Conservation (phyloP, 2,329 filamentous ascomycete genomes). For the Chrysoporthe cubensis region DNA sequence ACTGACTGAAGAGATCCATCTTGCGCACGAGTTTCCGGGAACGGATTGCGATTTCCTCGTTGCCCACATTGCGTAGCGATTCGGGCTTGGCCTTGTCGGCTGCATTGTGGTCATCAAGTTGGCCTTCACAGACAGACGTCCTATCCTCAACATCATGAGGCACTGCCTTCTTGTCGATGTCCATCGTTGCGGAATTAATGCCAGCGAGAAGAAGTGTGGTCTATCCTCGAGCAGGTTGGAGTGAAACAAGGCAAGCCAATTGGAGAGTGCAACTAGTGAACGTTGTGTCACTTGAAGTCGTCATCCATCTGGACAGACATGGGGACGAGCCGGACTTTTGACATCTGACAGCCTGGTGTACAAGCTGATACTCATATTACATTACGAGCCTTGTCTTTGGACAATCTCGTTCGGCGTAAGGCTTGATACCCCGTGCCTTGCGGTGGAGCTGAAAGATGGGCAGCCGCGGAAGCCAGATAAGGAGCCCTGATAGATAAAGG, state of each 20-base stretch:
- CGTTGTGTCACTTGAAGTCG: background rate
- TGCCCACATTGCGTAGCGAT: slow-evolving; percentile 14
- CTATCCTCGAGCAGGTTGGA: background rate
- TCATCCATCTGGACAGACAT: background rate
- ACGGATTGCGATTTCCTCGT: slow-evolving; percentile 21
- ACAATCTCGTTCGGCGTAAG: background rate
- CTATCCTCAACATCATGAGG: slow-evolving; percentile 22
- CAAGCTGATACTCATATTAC: background rate
- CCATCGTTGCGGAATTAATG: slow-evolving; percentile 5
- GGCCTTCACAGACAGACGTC: slow-evolving; percentile 25
- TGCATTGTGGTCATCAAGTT: slow-evolving; percentile 15
- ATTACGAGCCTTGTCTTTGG: slow-evolving; percentile 3
- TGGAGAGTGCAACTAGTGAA: background rate
- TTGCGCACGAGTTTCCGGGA: slow-evolving; percentile 29
- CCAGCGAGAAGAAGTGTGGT: background rate
- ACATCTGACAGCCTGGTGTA: background rate
- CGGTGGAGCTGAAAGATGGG: background rate
- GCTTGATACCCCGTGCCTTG: background rate
- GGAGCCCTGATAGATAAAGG: background rate
- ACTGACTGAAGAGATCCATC: slow-evolving; percentile 23
- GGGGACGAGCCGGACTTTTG: background rate
- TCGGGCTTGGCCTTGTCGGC: slow-evolving; percentile 23
- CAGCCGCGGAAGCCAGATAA: background rate
- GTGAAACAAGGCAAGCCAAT: background rate
- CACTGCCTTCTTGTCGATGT: slow-evolving; percentile 22